Percentiles rank a stretch among this genome's conserved stretches.
phyloP scores from a whole-genome alignment of 116 monocot species.

The Phalaenopsis hybrid region DNA sequence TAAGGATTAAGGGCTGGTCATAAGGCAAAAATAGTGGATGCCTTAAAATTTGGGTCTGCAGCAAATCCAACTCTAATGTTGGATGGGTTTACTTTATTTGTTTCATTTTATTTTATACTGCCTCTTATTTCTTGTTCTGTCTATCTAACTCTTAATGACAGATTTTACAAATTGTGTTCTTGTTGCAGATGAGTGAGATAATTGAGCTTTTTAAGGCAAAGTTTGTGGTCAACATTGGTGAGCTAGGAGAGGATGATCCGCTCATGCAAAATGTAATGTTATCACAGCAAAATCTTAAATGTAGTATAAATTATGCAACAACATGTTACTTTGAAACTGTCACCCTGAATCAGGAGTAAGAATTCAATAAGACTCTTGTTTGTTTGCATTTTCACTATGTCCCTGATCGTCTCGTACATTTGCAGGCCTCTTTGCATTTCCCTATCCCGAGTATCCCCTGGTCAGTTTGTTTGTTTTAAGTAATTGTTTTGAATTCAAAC shows the following conservation, averaged over 20 bases:
- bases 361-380: neutral
- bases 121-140: neutral
- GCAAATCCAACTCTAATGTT: neutral
- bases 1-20: too few species aligned
- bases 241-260: conserved; percentile 51
- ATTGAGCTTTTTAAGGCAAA: conserved; percentile 32
- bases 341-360: neutral
- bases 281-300: neutral
- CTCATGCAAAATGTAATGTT: conserved; percentile 48
- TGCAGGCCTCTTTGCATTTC: conserved; percentile 42
- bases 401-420: neutral
- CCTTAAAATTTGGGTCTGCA: too few species aligned
- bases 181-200: conserved; percentile 41
- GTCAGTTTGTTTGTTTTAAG: conserved; percentile 11
- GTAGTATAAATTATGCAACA: neutral
- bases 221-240: conserved; percentile 45
- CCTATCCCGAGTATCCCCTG: conserved; percentile 37
- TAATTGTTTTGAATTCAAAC: conserved; percentile 1
- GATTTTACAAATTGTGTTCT: neutral
- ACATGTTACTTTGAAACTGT: neutral
- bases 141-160: neutral
- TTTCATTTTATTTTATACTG: conserved; percentile 2
- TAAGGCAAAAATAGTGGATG: too few species aligned
- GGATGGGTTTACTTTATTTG: neutral
- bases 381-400: neutral